Evolutionary conservation across 2,329 filamentous ascomycete species (phyloP), one percentile per base, ranked within the genome.

Genomic region (Scolecobasidium constrictum): DNA sequence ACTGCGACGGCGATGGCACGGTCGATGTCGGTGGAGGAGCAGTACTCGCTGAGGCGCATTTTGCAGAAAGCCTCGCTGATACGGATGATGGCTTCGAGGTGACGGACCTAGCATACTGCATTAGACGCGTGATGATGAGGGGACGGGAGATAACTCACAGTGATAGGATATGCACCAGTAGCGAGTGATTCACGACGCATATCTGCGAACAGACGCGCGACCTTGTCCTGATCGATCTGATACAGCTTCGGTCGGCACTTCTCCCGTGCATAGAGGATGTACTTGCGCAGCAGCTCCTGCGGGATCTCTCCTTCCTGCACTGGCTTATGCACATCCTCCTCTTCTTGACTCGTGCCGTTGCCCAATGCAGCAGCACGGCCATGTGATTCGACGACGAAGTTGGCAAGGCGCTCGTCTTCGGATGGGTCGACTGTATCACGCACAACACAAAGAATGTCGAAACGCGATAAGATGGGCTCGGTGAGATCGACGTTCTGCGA

Each of bases 11-110:
- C 86, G 56, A 98, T 98, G 45, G 92, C 92, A 35, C 92, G 86
- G 63, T 98, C 92, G 53, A 98, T 94, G 57, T 98, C 92, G 46
- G 83, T 77, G 2, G 83, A 67, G 4, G 83, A 82, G 63, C 90
- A 94, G 68, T 94, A 96, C 52, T 98, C 92, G 0, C 85, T 92
- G n/a, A 98, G 71, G 12, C 92, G 83, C 92, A 98, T 98, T 57
- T 94, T 90, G 64, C 85, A 93, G 67, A 98, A 98, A 0, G 88
- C 69, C 62, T 98, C 92, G 45, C 81, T 81, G 56, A 94, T 94
- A 57, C 92, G 86, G 68, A 98, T 93, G 56, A 96, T 95, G 48
- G 90, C 90, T 73, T 98, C 92, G 23, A 98, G 71, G 67, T 98
- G 92, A 69, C 92, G 88, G 50, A 95, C 86, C 87, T 94, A 50